phyloP scores from a whole-genome alignment of 192 early-diverging fungal genomes.

The Podila epigama region DNA sequence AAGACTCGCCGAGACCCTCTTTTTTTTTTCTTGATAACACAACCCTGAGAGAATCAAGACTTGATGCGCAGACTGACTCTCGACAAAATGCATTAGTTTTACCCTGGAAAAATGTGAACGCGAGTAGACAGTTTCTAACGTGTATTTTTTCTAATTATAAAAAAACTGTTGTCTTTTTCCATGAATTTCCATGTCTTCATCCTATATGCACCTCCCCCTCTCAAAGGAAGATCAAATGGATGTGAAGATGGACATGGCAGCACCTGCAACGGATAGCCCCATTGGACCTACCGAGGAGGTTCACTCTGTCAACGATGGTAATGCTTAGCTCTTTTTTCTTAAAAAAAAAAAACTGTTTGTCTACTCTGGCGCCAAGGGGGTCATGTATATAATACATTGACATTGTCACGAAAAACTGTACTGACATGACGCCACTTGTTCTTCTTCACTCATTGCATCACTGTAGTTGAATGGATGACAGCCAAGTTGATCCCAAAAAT shows the following conservation, averaged over 20 bases:
- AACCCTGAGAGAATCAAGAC: too few relatives aligned
- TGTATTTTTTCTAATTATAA: too few relatives aligned
- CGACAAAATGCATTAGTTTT: too few relatives aligned
- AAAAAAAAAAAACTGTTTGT: neutral
- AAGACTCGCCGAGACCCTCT: too few relatives aligned
- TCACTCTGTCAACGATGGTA: conserved; percentile 10
- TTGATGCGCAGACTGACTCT: too few relatives aligned
- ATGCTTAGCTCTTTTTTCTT: conserved; percentile 4
- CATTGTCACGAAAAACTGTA: neutral
- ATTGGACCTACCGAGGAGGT: conserved; percentile 25
- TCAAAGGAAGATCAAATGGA: conserved; percentile 35
- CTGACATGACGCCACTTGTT: neutral
- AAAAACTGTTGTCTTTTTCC: too few relatives aligned
- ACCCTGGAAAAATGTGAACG: too few relatives aligned
- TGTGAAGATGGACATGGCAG: conserved; percentile 7
- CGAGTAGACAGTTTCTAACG: too few relatives aligned
- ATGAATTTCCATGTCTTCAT: too few relatives aligned
- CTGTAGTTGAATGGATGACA: conserved; percentile 50
- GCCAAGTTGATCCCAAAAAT: conserved; percentile 50
- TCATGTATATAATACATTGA: neutral
- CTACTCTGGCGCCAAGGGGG: neutral
- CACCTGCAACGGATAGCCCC: conserved; percentile 12
- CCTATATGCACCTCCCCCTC: too few relatives aligned
- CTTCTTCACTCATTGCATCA: neutral
- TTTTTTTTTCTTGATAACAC: too few relatives aligned